Evolutionary conservation across 495 filamentous ascomycete species (phyloP).

Genomic region (Daldinia caldariorum): DNA sequence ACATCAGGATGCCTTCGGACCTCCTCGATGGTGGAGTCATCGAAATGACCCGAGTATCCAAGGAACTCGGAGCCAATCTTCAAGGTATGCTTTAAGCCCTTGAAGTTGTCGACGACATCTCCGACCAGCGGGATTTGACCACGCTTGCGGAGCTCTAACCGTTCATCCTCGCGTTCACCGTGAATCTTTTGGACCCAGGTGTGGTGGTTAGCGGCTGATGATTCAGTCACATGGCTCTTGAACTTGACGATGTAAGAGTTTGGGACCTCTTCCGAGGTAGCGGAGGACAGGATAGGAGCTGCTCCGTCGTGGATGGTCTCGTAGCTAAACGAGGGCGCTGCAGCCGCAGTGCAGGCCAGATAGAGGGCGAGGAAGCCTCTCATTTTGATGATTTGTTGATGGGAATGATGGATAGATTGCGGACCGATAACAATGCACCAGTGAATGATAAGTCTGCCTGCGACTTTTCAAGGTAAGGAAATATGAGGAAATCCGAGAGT

Average conservation of each 20-base stretch:
- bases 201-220: conserved; percentile 78
- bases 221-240: conserved; percentile 87
- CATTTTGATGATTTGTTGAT: conserved; percentile 64
- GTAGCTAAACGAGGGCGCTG: conserved; percentile 77
- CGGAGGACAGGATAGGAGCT: conserved; percentile 87
- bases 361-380: conserved; percentile 74
- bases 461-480: conserved; percentile 51
- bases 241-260: conserved; percentile 98
- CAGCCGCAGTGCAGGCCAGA: conserved; percentile 72
- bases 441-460: conserved; percentile 55
- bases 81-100: conserved; percentile 93
- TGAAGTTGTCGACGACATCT: conserved; percentile 75
- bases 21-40: conserved; percentile 89
- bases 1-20: conserved; percentile 97
- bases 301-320: conserved; percentile 85
- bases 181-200: conserved; percentile 92
- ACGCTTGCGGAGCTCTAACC: conserved; percentile 88
- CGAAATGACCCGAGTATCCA: conserved; percentile 96
- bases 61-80: conserved; percentile 84
- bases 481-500: conserved; percentile 43
- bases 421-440: conserved; percentile 26
- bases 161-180: conserved; percentile 63
- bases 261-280: conserved; percentile 76
- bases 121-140: conserved; percentile 76
- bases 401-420: conserved; percentile 21